These are phyloP conservation scores for Botrytis fabae DNA, from an alignment of 2,329 filamentous ascomycete genomes.

Conservation along the genomic window DNA sequence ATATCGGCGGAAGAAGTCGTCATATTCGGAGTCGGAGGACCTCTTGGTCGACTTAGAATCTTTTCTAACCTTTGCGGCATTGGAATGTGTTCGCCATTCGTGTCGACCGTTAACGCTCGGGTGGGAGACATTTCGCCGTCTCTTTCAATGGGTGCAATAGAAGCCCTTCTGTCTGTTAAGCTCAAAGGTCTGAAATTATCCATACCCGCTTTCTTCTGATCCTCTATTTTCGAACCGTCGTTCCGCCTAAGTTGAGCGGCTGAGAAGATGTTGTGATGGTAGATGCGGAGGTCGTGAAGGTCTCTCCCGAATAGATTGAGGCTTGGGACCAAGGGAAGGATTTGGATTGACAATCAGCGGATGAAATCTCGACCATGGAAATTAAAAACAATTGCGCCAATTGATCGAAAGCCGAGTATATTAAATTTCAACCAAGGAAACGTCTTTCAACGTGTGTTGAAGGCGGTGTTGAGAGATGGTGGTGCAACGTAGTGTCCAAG, in stretches of 20 bases:
- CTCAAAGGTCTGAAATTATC: conserved; percentile 51
- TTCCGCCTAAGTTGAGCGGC: background rate
- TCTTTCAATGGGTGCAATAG: conserved; percentile 52
- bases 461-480: conserved; percentile 15
- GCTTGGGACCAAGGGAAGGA: conserved; percentile 14
- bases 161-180: conserved; percentile 62
- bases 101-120: conserved; percentile 50
- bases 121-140: conserved; percentile 45
- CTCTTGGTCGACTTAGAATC: conserved; percentile 54
- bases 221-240: too few species aligned
- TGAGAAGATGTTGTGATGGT: background rate
- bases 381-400: conserved; percentile 4
- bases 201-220: conserved; percentile 29
- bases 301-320: background rate
- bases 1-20: conserved; percentile 63
- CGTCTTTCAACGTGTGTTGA: background rate
- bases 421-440: background rate
- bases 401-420: background rate
- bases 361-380: conserved; percentile 11
- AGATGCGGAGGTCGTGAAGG: background rate
- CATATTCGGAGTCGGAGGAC: conserved; percentile 67
- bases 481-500: conserved; percentile 18
- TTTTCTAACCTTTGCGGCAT: conserved; percentile 53
- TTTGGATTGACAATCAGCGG: conserved; percentile 1
- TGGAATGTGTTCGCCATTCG: conserved; percentile 43